Base-by-base conservation (phyloP, 108 stramenopile species). In the Cyclotella atomus region DNA sequence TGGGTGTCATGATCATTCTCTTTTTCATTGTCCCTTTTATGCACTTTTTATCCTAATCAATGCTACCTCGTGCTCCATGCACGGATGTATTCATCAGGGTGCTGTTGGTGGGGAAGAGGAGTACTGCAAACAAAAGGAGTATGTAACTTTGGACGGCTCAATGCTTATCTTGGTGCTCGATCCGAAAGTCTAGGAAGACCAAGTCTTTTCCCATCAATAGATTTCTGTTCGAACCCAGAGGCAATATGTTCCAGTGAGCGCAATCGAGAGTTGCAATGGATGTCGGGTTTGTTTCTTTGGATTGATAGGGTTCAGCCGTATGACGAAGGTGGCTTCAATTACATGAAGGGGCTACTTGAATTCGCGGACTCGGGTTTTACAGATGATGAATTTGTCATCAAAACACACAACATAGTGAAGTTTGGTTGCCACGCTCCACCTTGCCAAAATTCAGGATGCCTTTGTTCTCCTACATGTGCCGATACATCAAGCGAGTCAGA, bases 81-180 rank as follows among this genome's bases (percentile, higher is more conserved):
- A n/a, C n/a, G n/a, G n/a, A n/a, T n/a, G n/a, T n/a, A n/a, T n/a
- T n/a, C n/a, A n/a, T n/a, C n/a, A n/a, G n/a, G 75, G 12, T 82
- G 80, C 34, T 82, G 80, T 43, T 82, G 80, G 80, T 82, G 80
- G 80, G 75, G 75, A 2, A 34, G 80, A n/a, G 80, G 80, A 15
- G 25, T 82, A 5, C 45, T 82, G 14, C 80, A 82, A 32, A 76
- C 62, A 12, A 82, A 66, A 59, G 80, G 80, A 19, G 16, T 60
- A 10, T 82, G 80, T 32, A 27, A 28, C 28, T 76, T 63, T 47
- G 80, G 80, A 8, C 68, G 56, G n/a, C 53, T 82, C 0, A 82
- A 82, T 49, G 71, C 64, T 54, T 82, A 76, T 66, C 41, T 76
- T 23, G 75, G 75, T 29, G 57, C 60, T 20, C 38, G 59, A 36